phyloP scores from a whole-genome alignment of 2,329 filamentous ascomycete genomes.

The Colletotrichum graminicola region DNA sequence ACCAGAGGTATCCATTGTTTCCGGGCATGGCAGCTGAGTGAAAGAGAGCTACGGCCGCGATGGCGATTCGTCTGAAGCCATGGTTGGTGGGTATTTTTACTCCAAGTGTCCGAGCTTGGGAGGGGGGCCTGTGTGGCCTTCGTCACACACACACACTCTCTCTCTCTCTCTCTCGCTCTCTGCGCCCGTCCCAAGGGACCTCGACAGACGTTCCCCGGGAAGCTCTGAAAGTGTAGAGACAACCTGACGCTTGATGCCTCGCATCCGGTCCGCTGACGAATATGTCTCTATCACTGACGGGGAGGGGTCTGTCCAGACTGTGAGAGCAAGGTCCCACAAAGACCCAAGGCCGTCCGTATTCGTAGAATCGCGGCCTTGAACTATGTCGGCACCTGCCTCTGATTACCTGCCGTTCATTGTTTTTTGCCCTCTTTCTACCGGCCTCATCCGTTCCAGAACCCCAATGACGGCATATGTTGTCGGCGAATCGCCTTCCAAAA shows the following conservation, averaged over 20 bases:
- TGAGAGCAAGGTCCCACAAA: neutral
- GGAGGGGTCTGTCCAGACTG: neutral
- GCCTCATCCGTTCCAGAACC: neutral
- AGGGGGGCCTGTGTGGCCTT: neutral
- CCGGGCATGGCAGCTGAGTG: neutral
- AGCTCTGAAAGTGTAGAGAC: neutral
- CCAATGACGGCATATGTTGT: neutral
- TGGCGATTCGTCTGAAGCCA: conserved; percentile 1
- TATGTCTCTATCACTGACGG: neutral
- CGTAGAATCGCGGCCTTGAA: neutral
- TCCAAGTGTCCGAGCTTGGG: neutral
- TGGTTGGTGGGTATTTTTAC: neutral
- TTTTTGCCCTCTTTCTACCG: neutral
- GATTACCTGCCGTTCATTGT: neutral
- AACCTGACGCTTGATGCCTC: neutral
- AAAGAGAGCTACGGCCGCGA: neutral
- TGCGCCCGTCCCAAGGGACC: neutral
- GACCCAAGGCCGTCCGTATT: neutral
- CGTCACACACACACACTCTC: neutral
- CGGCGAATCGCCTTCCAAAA: neutral
- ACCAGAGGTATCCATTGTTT: neutral
- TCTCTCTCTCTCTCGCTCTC: neutral
- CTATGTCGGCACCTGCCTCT: neutral
- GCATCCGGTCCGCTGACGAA: neutral
- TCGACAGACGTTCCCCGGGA: neutral